Base-by-base conservation (phyloP, 163 green algal genomes). In the Dunaliella salina region DNA sequence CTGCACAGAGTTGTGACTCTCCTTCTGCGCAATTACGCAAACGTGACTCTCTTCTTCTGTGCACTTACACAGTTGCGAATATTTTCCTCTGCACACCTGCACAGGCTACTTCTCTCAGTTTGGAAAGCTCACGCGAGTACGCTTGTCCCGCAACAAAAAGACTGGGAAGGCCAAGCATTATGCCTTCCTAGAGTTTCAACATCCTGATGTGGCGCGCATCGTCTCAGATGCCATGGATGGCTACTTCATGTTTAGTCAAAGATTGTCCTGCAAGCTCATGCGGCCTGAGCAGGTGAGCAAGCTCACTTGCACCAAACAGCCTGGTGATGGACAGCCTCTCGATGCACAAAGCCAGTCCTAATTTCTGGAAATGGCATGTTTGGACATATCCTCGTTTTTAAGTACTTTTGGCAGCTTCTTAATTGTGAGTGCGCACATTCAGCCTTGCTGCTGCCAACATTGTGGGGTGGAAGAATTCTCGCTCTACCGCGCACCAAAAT, bases 101-200 rank as follows among this genome's bases (percentile, higher is more conserved):
- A 69, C 87, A 97, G 96, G 92, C 22, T 99, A 97, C 89, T 99
- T 99, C 87, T 92, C 92, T 0, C 97, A 99, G 90, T 99, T 99
- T 92, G 97, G 97, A 25, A 91, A 92, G 29, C 92, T 99, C 25
- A 95, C 88, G 25, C 92, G 93, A 0, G 90, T 98, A 63, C 92
- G 94, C 15, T 67, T 99, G 33, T 98, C 94, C 0, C 93, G 97
- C 50, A 98, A 92, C 91, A 98, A 98, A 83, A 96, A 97, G 88
- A 97, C 91, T 0, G 95, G 91, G 34, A 94, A 95, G 33, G 92
- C 93, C 33, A 98, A 97, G 88, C 91, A 96, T 91, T 99, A 98
- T 86, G 97, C 95, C 0, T 99, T 98, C 86, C 40, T 99, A 17
- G 95, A 99, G 90, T 99, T 99, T 83, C 83, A 94, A 57, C 89